Base-by-base conservation (phyloP, 169 alveolate genomes). In the Plasmodium inui region DNA sequence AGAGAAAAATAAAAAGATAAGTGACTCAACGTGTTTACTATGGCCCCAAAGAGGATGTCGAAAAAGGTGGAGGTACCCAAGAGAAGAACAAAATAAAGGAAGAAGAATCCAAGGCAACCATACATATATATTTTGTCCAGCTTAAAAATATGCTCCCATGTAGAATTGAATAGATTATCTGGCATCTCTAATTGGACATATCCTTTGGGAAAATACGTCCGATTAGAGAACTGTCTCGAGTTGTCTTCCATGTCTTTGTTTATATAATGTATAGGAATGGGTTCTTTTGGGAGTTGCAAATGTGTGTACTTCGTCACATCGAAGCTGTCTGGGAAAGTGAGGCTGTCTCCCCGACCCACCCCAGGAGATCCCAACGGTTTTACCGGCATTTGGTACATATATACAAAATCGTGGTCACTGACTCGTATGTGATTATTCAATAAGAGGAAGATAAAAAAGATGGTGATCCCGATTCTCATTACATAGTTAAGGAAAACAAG, bases 1-100 rank as follows among this genome's bases (percentile, higher is more conserved):
- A 88, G 28, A 3, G 94, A 88, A 26, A 88, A 88, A 57, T 88
- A 88, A 34, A 78, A 88, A 39, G 94, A 88, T 28, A 88, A 88
- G 32, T 88, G 70, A 26, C 83, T 39, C 70, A 88, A 39, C 19
- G 94, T 57, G 41, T 88, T 88, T 39, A 88, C 41, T 76, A 88
- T 53, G 17, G 94, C 22, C 37, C 34, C 94, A 22, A 32, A 88
- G 37, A 88, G 44, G 17, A 88, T 61, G 44, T 88, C 94, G 46
- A 88, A 79, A 61, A 88, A 88, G n/a, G 94, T 88, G 4, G 94
- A 88, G 0, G 94, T 79, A 44, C 70, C 70, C 6, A 88, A 22
- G 8, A 88, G 70, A 26, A 88, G n/a, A 34, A 88, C n/a, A 72
- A 88, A 88, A 88, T 78, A 37, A 10, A 78, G 41, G 7, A 88